Evolutionary conservation across 208 protist genomes (phyloP).

Genomic region (Vickermania spadyakhi): DNA sequence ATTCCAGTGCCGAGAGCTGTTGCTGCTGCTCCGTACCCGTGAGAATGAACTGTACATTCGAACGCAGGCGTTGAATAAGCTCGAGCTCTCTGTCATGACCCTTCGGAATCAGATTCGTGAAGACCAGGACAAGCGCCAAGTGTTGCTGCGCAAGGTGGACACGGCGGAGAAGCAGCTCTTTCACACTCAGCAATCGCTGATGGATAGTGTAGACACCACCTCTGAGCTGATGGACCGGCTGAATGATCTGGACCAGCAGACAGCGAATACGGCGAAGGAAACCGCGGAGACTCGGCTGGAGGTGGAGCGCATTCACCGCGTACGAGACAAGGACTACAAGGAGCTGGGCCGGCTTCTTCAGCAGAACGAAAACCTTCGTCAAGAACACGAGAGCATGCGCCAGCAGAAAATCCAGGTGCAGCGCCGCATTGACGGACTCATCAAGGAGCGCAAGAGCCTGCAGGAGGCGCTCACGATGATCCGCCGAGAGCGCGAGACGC

Average conservation of each 20-base stretch:
- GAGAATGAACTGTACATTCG: constrained; percentile 47
- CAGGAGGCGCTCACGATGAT: constrained; percentile 53
- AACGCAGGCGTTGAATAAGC: constrained; percentile 16
- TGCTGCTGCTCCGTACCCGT: constrained; percentile 61
- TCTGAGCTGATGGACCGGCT: constrained; percentile 76
- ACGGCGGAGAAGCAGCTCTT: constrained; percentile 83
- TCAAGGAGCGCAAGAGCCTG: constrained; percentile 49
- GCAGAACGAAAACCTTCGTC: constrained; percentile 76
- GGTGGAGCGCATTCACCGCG: constrained; percentile 35
- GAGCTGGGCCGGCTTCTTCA: constrained; percentile 65
- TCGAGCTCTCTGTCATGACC: constrained; percentile 19
- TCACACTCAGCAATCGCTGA: constrained; percentile 83
- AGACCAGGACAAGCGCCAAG: constrained; percentile 38
- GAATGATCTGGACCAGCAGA: constrained; percentile 56
- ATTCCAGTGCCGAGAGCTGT: constrained; percentile 77
- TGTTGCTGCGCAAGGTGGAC: constrained; percentile 80
- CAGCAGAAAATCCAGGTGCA: constrained; percentile 62
- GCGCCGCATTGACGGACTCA: constrained; percentile 52
- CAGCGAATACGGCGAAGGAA: constrained; percentile 64
- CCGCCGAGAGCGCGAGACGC: constrained; percentile 41
- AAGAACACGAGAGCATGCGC: constrained; percentile 61
- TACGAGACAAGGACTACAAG: constrained; percentile 74
- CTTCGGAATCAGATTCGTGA: constrained; percentile 57
- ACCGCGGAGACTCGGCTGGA: constrained; percentile 51
- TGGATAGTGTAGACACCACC: constrained; percentile 88